phyloP scores from a whole-genome alignment of 495 filamentous ascomycete species.

The Tuber microsphaerosporum region DNA sequence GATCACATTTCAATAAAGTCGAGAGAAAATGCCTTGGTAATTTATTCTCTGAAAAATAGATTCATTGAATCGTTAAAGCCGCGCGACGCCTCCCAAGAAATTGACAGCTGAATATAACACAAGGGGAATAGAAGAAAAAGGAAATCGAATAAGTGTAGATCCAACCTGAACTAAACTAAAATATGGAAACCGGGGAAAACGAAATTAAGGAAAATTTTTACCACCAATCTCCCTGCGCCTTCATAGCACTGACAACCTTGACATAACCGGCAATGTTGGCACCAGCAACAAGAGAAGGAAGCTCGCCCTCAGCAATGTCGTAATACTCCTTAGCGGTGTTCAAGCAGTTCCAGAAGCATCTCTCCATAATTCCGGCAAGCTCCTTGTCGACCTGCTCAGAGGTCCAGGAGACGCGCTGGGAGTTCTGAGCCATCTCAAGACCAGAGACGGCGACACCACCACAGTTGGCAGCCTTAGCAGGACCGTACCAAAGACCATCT shows the following conservation, averaged over 20 bases:
- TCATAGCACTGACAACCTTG: slow-evolving; percentile 92
- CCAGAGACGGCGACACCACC: slow-evolving; percentile 96
- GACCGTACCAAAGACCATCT: slow-evolving; percentile 84
- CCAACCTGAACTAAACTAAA: neutral
- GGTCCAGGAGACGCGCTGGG: slow-evolving; percentile 74
- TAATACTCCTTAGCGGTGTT: slow-evolving; percentile 84
- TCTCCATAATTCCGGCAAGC: slow-evolving; percentile 90
- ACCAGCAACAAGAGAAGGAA: slow-evolving; percentile 84
- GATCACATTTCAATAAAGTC: neutral
- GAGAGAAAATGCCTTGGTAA: neutral
- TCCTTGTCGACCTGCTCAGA: slow-evolving; percentile 82
- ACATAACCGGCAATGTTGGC: slow-evolving; percentile 95
- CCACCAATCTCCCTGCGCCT: slow-evolving; percentile 98
- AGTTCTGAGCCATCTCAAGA: slow-evolving; percentile 99
- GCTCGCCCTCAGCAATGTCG: slow-evolving; percentile 65
- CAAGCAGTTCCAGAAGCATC: slow-evolving; percentile 85
- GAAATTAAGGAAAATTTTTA: slow-evolving; percentile 21
- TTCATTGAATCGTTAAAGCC: neutral
- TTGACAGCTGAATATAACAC: neutral
- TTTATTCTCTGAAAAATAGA: neutral
- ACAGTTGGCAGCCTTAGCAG: slow-evolving; percentile 93
- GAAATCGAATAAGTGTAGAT: neutral
- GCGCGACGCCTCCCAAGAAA: neutral
- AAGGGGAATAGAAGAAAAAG: neutral
- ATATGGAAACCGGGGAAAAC: slow-evolving; percentile 1